These are phyloP conservation scores for Aspergillus bertholletiae DNA, from an alignment of 495 filamentous ascomycete genomes.

Conservation along the genomic window DNA sequence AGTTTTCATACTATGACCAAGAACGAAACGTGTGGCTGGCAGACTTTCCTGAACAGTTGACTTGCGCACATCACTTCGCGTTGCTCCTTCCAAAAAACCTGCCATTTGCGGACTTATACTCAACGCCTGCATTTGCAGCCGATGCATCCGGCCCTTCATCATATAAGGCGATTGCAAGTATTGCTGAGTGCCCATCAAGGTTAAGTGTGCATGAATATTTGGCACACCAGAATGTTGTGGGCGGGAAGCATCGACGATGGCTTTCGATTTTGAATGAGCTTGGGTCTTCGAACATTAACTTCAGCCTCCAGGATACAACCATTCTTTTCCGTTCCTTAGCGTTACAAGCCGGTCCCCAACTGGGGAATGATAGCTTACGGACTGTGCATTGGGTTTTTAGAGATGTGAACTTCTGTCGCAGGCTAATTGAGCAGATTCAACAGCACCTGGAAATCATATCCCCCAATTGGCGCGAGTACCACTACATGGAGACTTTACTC, in stretches of 20 bases:
- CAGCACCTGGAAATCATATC: constrained; percentile 30
- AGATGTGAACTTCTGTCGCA: constrained; percentile 22
- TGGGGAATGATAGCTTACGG: constrained; percentile 11
- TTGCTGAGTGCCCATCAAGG: constrained; percentile 34
- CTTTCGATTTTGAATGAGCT: constrained; percentile 50
- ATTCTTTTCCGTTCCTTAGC: constrained; percentile 44
- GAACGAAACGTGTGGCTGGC: constrained; percentile 25
- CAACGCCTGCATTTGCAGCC: constrained; percentile 10
- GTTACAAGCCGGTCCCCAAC: constrained; percentile 41
- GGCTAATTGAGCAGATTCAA: constrained; percentile 24
- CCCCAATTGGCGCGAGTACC: constrained; percentile 46
- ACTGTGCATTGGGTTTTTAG: constrained; percentile 24
- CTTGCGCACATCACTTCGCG: constrained; percentile 35
- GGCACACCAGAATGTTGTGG: constrained; percentile 40
- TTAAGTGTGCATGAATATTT: constrained; percentile 50
- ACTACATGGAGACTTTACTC: constrained; percentile 38
- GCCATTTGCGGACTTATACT: constrained; percentile 20
- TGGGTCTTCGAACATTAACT: constrained; percentile 42
- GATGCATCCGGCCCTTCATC: constrained; percentile 19
- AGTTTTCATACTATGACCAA: constrained; percentile 20
- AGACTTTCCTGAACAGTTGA: constrained; percentile 19
- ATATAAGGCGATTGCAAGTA: constrained; percentile 40
- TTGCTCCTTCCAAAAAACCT: constrained; percentile 24
- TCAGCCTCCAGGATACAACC: constrained; percentile 39
- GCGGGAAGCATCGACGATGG: constrained; percentile 47